A percentile compares a stretch with the other conserved stretches of the same genome.
These are phyloP conservation scores for Atkinsonella texensis DNA, from an alignment of 2,329 filamentous ascomycete species.

Conservation along the genomic window DNA sequence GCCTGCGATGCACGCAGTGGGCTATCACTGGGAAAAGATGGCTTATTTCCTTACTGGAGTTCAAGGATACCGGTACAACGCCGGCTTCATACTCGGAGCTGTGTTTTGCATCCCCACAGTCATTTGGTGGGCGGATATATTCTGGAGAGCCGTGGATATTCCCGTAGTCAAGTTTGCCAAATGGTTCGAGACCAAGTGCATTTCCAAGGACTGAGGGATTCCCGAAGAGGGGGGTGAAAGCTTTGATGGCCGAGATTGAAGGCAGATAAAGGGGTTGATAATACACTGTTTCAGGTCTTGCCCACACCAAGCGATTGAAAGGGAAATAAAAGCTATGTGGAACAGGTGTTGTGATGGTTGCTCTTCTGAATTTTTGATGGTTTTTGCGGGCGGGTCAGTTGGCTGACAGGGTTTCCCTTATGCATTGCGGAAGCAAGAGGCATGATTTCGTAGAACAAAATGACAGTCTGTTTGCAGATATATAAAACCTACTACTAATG, in stretches of 20 bases:
- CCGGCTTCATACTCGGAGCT: slow-evolving; percentile 34
- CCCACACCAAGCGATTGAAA: background rate
- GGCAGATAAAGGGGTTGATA: background rate
- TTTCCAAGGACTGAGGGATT: slow-evolving; percentile 15
- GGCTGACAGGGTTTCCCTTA: no score
- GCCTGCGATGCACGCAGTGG: slow-evolving; percentile 38
- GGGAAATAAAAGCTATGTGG: background rate
- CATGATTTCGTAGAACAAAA: no score
- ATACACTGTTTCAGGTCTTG: background rate
- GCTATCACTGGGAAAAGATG: slow-evolving; percentile 38
- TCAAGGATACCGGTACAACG: slow-evolving; percentile 31
- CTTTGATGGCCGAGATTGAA: background rate
- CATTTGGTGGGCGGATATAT: slow-evolving; percentile 43
- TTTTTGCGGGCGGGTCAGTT: no score
- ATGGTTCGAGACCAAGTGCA: slow-evolving; percentile 38
- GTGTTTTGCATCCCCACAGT: slow-evolving; percentile 37
- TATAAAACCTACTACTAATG: no score
- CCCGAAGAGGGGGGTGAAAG: background rate
- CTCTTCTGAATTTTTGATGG: background rate
- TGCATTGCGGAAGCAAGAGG: background rate
- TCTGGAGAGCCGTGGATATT: slow-evolving; percentile 42
- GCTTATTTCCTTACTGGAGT: slow-evolving; percentile 35
- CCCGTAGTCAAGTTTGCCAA: slow-evolving; percentile 44
- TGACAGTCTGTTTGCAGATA: no score
- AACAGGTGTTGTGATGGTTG: background rate